Evolutionary conservation across 768 basidiomycete species (phyloP).

Genomic region (Suillus occidentalis): DNA sequence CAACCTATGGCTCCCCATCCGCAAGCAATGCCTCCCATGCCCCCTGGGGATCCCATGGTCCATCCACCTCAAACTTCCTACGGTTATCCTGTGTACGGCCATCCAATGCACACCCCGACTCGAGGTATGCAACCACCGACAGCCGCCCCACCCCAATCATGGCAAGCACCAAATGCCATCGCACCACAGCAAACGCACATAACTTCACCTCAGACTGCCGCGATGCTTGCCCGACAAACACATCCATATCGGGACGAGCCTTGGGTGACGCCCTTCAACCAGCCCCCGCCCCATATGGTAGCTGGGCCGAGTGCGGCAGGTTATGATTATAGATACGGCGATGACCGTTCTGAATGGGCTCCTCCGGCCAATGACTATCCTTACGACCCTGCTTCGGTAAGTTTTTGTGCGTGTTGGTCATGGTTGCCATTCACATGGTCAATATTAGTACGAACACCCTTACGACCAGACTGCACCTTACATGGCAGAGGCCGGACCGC

Average conservation of each 20-base stretch:
- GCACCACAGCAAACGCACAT: constrained; percentile 67
- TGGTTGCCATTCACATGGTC: constrained; percentile 10
- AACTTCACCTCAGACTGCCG: constrained; percentile 45
- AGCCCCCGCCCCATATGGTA: constrained; percentile 49
- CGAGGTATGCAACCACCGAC: constrained; percentile 46
- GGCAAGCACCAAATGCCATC: constrained; percentile 63
- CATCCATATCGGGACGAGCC: constrained; percentile 48
- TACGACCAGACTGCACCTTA: constrained; percentile 61
- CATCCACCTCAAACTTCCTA: constrained; percentile 31
- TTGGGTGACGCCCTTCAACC: constrained; percentile 59
- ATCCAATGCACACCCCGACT: constrained; percentile 38
- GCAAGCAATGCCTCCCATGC: constrained; percentile 28
- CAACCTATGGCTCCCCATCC: constrained; percentile 30
- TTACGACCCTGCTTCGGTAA: constrained; percentile 54
- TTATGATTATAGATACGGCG: constrained; percentile 63
- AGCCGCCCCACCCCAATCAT: constrained; percentile 56
- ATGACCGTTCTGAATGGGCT: constrained; percentile 54
- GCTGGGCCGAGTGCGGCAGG: constrained; percentile 42
- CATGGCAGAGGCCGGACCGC: constrained; percentile 51
- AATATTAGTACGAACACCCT: constrained; percentile 49
- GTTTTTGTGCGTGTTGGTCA: constrained; percentile 17
- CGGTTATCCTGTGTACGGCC: constrained; percentile 38
- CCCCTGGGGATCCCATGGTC: constrained; percentile 27
- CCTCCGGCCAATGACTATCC: constrained; percentile 45
- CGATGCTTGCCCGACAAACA: constrained; percentile 46